Conservation (phyloP, 495 filamentous ascomycete species). For the Aspergillus avenaceus region DNA sequence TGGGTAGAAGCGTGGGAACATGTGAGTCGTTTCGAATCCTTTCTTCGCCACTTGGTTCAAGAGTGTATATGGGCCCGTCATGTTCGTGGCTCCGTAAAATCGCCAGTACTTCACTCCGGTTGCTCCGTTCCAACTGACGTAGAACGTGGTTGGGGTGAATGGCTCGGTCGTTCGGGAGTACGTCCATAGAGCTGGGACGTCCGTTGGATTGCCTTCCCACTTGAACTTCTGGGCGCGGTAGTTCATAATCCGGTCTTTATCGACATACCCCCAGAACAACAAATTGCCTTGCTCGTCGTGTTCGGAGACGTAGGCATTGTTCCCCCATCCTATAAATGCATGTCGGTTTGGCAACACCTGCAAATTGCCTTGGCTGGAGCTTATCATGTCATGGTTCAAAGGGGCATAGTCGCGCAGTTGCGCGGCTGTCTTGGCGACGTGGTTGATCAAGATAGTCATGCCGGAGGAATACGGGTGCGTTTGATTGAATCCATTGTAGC, state of each 20-base stretch:
- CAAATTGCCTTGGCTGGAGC: constrained; percentile 58
- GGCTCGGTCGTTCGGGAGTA: constrained; percentile 30
- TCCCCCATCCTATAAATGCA: constrained; percentile 59
- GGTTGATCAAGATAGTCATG: constrained; percentile 55
- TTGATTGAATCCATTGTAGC: constrained; percentile 44
- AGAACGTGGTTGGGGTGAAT: constrained; percentile 32
- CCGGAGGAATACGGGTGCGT: constrained; percentile 49
- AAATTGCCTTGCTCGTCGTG: constrained; percentile 51
- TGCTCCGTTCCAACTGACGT: constrained; percentile 48
- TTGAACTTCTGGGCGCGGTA: constrained; percentile 43
- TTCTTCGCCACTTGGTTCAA: constrained; percentile 30
- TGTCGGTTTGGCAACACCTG: constrained; percentile 55
- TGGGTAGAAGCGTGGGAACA: constrained; percentile 25
- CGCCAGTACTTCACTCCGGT: constrained; percentile 39
- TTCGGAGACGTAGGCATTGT: constrained; percentile 54
- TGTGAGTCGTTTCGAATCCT: constrained; percentile 40
- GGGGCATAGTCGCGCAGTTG: constrained; percentile 40
- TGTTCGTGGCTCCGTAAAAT: constrained; percentile 35
- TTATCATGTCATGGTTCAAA: constrained; percentile 39
- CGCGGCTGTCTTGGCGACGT: constrained; percentile 46
- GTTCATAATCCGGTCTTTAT: constrained; percentile 36
- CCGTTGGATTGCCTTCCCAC: constrained; percentile 41
- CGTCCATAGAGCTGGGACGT: constrained; percentile 40
- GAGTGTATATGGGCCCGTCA: constrained; percentile 26
- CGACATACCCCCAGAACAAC: constrained; percentile 43